These are phyloP conservation scores for Acer yangbiense DNA, from an alignment of 345 rosid genomes.

Conservation along the genomic window DNA sequence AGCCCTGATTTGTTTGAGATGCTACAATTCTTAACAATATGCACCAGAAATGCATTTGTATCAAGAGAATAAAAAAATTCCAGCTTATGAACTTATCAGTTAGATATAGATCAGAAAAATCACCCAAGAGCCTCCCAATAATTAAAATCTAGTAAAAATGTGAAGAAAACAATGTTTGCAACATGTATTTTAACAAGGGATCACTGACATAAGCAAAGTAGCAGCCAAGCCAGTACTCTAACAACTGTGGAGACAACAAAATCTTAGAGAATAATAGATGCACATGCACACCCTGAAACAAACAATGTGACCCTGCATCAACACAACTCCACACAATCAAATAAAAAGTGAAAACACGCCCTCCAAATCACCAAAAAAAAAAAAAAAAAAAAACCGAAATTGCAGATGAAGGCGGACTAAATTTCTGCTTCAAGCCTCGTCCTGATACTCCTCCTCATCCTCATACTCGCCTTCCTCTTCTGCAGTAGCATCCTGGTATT, in stretches of 20 bases:
- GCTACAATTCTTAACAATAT: neutral
- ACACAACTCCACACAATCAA: slow-evolving; percentile 10
- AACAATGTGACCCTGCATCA: slow-evolving; percentile 10
- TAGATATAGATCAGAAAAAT: neutral
- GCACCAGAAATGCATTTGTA: neutral
- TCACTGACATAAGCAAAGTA: slow-evolving; percentile 3
- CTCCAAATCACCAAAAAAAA: neutral
- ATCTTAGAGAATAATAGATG: neutral
- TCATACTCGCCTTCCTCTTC: slow-evolving; percentile 69
- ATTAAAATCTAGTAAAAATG: neutral
- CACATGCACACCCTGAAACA: slow-evolving; percentile 6
- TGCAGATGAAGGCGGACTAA: neutral
- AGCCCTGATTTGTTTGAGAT: neutral
- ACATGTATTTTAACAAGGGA: neutral
- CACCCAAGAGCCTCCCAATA: neutral
- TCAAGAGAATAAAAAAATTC: neutral
- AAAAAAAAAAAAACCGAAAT: neutral
- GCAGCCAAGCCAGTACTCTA: slow-evolving; percentile 10
- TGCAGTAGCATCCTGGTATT: slow-evolving; percentile 82
- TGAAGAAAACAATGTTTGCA: neutral
- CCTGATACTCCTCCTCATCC: slow-evolving; percentile 57
- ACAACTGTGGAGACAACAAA: neutral
- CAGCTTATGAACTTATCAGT: neutral
- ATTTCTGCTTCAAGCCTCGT: slow-evolving; percentile 36
- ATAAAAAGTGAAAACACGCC: neutral